phyloP scores from a whole-genome alignment of 208 protist species.

The Phytomonas francai region DNA sequence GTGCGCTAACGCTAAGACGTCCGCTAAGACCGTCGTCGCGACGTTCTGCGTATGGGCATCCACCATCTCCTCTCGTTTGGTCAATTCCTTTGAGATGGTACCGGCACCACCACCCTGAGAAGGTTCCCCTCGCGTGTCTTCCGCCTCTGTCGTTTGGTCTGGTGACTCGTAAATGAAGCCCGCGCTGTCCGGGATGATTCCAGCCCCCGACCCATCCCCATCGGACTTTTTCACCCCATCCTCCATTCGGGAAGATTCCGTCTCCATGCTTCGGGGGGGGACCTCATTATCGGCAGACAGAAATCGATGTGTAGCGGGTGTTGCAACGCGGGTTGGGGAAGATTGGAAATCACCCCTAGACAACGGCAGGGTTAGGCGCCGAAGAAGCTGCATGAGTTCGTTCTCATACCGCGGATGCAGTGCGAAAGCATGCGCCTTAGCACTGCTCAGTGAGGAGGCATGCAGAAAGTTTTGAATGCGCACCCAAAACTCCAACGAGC shows the following conservation, averaged over 20 bases:
- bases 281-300: neutral
- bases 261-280: neutral
- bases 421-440: slow-evolving; percentile 39
- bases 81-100: neutral
- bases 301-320: neutral
- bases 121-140: neutral
- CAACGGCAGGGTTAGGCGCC: slow-evolving; percentile 18
- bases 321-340: neutral
- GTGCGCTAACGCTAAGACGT: slow-evolving; percentile 15
- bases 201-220: neutral
- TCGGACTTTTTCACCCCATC: neutral
- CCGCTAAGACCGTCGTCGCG: slow-evolving; percentile 16
- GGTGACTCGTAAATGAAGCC: neutral
- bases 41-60: slow-evolving; percentile 8
- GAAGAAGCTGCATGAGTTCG: slow-evolving; percentile 58
- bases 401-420: slow-evolving; percentile 66
- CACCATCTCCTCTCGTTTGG: neutral
- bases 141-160: neutral
- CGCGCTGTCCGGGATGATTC: neutral
- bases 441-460: slow-evolving; percentile 49
- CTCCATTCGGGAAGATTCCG: neutral
- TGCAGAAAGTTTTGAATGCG: slow-evolving; percentile 59
- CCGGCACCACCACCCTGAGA: no score
- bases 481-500: slow-evolving; percentile 60
- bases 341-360: neutral